Conservation (phyloP, 1,284 basidiomycete species). For the Prillingera fragicola region DNA sequence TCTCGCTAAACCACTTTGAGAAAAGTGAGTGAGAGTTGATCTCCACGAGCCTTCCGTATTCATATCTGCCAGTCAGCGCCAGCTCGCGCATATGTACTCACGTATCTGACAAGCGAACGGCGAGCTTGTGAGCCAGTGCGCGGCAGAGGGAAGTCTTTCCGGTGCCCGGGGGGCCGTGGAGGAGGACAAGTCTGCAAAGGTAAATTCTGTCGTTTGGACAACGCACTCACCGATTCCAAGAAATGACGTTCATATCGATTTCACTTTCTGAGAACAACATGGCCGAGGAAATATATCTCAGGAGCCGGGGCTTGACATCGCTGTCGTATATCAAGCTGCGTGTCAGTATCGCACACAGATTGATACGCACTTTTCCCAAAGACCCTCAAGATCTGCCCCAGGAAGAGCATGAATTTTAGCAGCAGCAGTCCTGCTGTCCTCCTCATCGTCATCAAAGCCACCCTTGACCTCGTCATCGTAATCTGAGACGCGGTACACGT, state of each 20-base stretch:
- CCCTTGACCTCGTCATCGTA: constrained; percentile 69
- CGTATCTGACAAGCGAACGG: constrained; percentile 80
- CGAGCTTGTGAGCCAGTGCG: constrained; percentile 90
- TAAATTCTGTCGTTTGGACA: too few species aligned
- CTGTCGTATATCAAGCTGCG: constrained; percentile 77
- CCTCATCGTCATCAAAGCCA: constrained; percentile 55
- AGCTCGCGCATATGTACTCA: constrained; percentile 42
- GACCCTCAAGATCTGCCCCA: constrained; percentile 71
- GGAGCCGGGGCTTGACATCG: constrained; percentile 77
- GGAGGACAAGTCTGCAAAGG: constrained; percentile 67
- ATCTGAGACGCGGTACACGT: constrained; percentile 77
- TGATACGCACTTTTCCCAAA: constrained; percentile 60
- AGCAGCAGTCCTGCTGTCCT: constrained; percentile 71
- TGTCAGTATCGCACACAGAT: constrained; percentile 4
- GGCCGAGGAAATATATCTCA: constrained; percentile 93
- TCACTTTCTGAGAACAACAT: constrained; percentile 80
- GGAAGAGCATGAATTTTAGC: constrained; percentile 83
- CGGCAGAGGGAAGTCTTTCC: constrained; percentile 95
- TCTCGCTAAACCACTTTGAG: constrained; percentile 97
- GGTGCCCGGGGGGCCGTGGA: constrained; percentile 96
- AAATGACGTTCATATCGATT: constrained; percentile 85
- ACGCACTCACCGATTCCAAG: constrained; percentile 71
- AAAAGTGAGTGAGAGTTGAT: constrained; percentile 97
- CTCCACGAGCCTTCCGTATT: constrained; percentile 80
- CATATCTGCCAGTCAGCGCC: constrained; percentile 57